These are phyloP conservation scores for Trichoderma orchidacearum DNA, from an alignment of 495 filamentous ascomycete genomes.

Conservation along the genomic window DNA sequence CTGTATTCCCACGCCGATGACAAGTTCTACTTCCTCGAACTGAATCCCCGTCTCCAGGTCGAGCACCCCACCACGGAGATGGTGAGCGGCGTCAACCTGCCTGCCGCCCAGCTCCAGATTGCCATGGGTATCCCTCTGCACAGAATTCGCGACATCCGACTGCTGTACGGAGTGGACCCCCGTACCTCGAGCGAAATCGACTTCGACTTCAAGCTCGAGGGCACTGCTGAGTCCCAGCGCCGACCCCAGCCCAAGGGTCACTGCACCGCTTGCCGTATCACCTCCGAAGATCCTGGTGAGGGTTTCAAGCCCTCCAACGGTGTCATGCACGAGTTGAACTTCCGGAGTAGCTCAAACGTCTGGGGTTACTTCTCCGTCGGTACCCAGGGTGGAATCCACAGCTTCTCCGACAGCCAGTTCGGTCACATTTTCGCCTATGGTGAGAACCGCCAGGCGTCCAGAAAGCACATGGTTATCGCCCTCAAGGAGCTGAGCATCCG, in stretches of 20 bases:
- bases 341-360: slow-evolving; percentile 94
- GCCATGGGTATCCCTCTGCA: slow-evolving; percentile 97
- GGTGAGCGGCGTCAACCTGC: slow-evolving; percentile 95
- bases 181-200: slow-evolving; percentile 78
- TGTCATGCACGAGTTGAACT: slow-evolving; percentile 98
- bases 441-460: slow-evolving; percentile 86
- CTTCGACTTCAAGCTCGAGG: slow-evolving; percentile 85
- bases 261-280: slow-evolving; percentile 97
- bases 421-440: slow-evolving; percentile 99
- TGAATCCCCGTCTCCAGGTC: slow-evolving; percentile 97
- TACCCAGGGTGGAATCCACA: slow-evolving; percentile 92
- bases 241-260: slow-evolving; percentile 89
- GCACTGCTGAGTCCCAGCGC: slow-evolving; percentile 73
- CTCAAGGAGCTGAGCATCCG: slow-evolving; percentile 98
- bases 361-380: slow-evolving; percentile 99
- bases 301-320: slow-evolving; percentile 99
- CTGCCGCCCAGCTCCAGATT: slow-evolving; percentile 93
- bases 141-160: slow-evolving; percentile 86
- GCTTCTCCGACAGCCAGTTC: slow-evolving; percentile 97
- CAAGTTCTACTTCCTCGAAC: slow-evolving; percentile 98
- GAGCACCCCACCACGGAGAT: slow-evolving; percentile 99
- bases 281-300: slow-evolving; percentile 96
- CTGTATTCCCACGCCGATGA: slow-evolving; percentile 97
- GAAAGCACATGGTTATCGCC: slow-evolving; percentile 99
- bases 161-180: slow-evolving; percentile 93